Base-by-base conservation (phyloP, 179 eudicot genomes). In the Silene coronaria region DNA sequence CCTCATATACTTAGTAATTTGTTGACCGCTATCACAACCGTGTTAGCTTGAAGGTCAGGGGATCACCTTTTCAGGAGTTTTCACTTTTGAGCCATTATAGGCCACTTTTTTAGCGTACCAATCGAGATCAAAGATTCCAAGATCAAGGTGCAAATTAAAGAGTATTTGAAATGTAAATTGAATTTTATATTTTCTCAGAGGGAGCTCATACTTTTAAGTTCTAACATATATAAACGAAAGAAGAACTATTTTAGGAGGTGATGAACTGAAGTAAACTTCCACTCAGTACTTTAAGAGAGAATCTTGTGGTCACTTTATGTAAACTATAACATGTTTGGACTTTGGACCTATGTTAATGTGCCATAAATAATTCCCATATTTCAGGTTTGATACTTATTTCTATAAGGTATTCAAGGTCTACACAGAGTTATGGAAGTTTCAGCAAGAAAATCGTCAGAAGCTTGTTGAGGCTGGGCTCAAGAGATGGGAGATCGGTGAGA, bases 401-500 rank as follows among this genome's bases (percentile, higher is more conserved):
- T 88, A 81, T 78, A 93, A 93, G 81, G 95, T 93, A 51, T 91
- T 93, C 81, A 91, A 93, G 85, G 88, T 88, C 46, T 93, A 93
- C 76, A 93, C 98, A 59, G 91, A 93, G 59, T 74, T 93, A 58
- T 93, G 98, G 98, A 93, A 93, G 83, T 89, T 88, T 80, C 98
- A 93, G 60, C 98, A 93, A 83, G 97, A 91, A 83, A 93, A 93
- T 84, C 85, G 98, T 30, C 95, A 89, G 79, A 88, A 86, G 82
- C 87, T 93, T 76, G 94, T 93, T 72, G 98, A 93, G 79, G 90
- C 90, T 17, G 98, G 98, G 76, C 84, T 93, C 6, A 91, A 89
- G 87, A 86, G 97, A 85, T 91, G 98, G 98, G 95, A 93, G 85
- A 91, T 93, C 77, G 98, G 98, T 77, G 98, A 93, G 81, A 93